phyloP scores from a whole-genome alignment of 2,329 filamentous ascomycete species.

The Simplicillium aogashimaense region DNA sequence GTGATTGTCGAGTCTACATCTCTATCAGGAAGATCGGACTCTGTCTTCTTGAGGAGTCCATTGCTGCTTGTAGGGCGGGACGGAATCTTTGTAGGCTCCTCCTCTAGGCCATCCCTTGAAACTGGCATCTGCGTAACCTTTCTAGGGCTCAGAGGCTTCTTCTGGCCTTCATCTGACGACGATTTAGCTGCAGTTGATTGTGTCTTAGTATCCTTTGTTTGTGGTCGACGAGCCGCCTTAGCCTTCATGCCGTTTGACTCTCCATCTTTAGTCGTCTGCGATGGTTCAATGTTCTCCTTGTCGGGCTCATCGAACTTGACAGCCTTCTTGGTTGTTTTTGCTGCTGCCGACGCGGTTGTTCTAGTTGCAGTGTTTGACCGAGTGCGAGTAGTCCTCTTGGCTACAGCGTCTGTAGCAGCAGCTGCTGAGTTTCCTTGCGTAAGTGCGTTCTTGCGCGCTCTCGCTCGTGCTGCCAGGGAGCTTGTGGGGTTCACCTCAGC shows the following conservation, averaged over 20 bases:
- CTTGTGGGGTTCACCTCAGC: too few relatives aligned
- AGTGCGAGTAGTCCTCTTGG: constrained; percentile 14
- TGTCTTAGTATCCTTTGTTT: constrained; percentile 13
- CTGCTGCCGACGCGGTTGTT: constrained; percentile 17
- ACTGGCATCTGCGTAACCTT: constrained; percentile 50
- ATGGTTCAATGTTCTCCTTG: constrained; percentile 50
- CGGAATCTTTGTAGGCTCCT: constrained; percentile 50
- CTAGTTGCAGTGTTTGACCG: constrained; percentile 18
- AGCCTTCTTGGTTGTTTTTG: constrained; percentile 39
- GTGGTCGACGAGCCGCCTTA: constrained; percentile 33
- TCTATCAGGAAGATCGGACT: constrained; percentile 6
- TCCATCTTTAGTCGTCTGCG: constrained; percentile 24
- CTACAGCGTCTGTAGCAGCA: constrained; percentile 9
- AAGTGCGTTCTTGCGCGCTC: too few relatives aligned
- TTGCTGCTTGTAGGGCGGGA: constrained; percentile 19
- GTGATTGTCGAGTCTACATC: constrained; percentile 14
- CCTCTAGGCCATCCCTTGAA: constrained; percentile 25
- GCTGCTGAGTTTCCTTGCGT: too few relatives aligned
- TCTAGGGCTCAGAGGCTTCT: constrained; percentile 51
- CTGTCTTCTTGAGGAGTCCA: constrained; percentile 6
- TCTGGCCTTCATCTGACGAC: constrained; percentile 21
- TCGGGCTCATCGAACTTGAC: constrained; percentile 56
- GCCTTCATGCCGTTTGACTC: constrained; percentile 24
- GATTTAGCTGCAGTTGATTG: constrained; percentile 16
- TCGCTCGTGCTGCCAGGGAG: too few relatives aligned